Evolutionary conservation across 371 early-diverging fungal species (phyloP).

Genomic region (Batrachochytrium dendrobatidis): DNA sequence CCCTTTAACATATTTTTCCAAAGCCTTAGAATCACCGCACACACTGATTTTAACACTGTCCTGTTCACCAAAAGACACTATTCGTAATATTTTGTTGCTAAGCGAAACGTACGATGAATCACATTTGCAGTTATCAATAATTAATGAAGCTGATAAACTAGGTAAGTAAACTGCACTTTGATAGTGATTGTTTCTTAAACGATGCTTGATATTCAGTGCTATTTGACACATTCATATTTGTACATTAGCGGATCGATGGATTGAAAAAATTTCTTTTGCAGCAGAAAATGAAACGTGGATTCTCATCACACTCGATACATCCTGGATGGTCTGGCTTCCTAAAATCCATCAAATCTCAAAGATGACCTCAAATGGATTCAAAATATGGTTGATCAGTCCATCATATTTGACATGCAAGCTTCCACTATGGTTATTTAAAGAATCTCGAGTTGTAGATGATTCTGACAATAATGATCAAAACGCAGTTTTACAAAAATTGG

Average conservation of each 20-base stretch:
- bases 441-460: not conserved
- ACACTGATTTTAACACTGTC: not conserved
- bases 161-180: constrained; percentile 7
- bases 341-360: not conserved
- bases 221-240: no score
- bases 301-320: constrained; percentile 6
- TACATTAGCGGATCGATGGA: constrained; percentile 2
- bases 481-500: not conserved
- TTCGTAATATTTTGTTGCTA: not conserved
- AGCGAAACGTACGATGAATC: constrained; percentile 6
- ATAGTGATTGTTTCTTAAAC: not conserved
- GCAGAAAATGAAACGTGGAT: constrained; percentile 10
- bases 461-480: not conserved
- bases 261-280: constrained; percentile 6
- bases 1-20: not conserved
- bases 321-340: not conserved
- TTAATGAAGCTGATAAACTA: constrained; percentile 7
- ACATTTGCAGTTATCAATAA: not conserved
- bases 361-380: not conserved
- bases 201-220: not conserved
- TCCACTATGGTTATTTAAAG: constrained; percentile 2
- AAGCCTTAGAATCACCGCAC: not conserved
- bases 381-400: constrained; percentile 6
- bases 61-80: not conserved
- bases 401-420: not conserved